Evolutionary conservation across 2,329 filamentous ascomycete genomes (phyloP).

Genomic region (Biscogniauxia sp.): DNA sequence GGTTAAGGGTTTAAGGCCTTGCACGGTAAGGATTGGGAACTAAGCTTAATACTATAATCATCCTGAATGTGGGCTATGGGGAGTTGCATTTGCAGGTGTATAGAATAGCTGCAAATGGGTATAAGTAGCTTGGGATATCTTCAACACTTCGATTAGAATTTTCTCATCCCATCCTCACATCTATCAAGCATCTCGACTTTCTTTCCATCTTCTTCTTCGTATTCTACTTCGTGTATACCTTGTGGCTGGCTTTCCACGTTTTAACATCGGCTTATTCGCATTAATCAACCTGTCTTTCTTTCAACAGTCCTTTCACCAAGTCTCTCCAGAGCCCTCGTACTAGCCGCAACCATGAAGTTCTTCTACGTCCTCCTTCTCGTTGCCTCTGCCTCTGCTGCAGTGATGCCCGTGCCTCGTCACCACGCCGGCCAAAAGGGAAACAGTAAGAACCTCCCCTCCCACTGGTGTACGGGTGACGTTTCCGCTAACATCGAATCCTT

Average conservation of each 20-base stretch:
- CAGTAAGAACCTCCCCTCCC: slow-evolving; percentile 5
- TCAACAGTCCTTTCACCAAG: slow-evolving; percentile 1
- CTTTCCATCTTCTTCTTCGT: slow-evolving; percentile 17
- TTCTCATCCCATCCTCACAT: slow-evolving; percentile 21
- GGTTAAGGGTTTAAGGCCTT: not conserved
- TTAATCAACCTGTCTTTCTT: slow-evolving; percentile 7
- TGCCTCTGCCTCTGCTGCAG: slow-evolving; percentile 23
- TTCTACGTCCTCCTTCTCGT: slow-evolving; percentile 25
- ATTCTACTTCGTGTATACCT: slow-evolving; percentile 15
- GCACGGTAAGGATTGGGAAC: too few relatives aligned
- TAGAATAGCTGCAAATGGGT: slow-evolving; percentile 1
- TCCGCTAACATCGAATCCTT: not conserved
- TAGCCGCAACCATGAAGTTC: slow-evolving; percentile 26
- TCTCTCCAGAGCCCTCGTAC: not conserved
- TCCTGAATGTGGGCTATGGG: not conserved
- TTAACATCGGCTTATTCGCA: slow-evolving; percentile 14
- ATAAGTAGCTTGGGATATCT: slow-evolving; percentile 19
- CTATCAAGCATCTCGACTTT: slow-evolving; percentile 10
- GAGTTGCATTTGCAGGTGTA: too few relatives aligned
- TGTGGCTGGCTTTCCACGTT: slow-evolving; percentile 26
- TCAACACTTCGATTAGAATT: slow-evolving; percentile 6
- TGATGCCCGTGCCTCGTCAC: slow-evolving; percentile 25
- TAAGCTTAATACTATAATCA: not conserved
- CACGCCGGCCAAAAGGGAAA: slow-evolving; percentile 22
- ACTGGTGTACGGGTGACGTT: not conserved